A percentile compares a stretch with the other conserved stretches of the same genome.
These are phyloP conservation scores for Geoglossum glabrum DNA, from an alignment of 495 filamentous ascomycete genomes.

Conservation along the genomic window DNA sequence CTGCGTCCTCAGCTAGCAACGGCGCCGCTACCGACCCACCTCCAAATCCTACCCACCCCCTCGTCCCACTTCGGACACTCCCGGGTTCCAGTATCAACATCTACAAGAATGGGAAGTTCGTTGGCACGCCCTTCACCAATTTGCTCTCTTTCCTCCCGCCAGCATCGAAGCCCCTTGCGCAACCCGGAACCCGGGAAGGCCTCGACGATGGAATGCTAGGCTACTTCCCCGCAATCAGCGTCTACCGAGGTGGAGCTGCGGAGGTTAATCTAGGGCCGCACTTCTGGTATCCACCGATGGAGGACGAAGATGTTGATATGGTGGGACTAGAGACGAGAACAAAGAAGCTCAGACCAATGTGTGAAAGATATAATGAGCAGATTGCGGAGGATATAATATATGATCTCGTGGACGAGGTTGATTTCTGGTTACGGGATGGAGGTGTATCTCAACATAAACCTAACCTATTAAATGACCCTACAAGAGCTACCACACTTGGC, in stretches of 20 bases:
- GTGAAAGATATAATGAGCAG: slow-evolving; percentile 78
- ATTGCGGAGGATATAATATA: slow-evolving; percentile 87
- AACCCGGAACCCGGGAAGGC: slow-evolving; percentile 50
- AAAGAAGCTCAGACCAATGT: slow-evolving; percentile 31
- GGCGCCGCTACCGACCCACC: slow-evolving; percentile 22
- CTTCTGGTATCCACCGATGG: slow-evolving; percentile 73
- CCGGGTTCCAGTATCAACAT: slow-evolving; percentile 71
- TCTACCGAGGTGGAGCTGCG: slow-evolving; percentile 76
- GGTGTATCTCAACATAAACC: slow-evolving; percentile 8
- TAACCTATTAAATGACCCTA: neutral
- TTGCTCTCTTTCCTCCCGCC: slow-evolving; percentile 85
- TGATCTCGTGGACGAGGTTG: slow-evolving; percentile 81
- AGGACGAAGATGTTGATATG: slow-evolving; percentile 32
- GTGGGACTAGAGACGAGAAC: slow-evolving; percentile 13
- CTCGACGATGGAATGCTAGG: slow-evolving; percentile 88
- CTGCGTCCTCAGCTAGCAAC: slow-evolving; percentile 19
- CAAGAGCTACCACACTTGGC: neutral
- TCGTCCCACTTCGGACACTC: slow-evolving; percentile 56
- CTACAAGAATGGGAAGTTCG: slow-evolving; percentile 73
- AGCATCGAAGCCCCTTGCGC: slow-evolving; percentile 55
- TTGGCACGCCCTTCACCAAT: slow-evolving; percentile 77
- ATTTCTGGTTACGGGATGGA: slow-evolving; percentile 52
- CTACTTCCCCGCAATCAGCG: slow-evolving; percentile 85
- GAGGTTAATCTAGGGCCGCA: slow-evolving; percentile 79
- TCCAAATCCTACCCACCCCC: slow-evolving; percentile 50